These are phyloP conservation scores for Solanum pimpinellifolium DNA, from an alignment of 257 asterid species.

Conservation along the genomic window DNA sequence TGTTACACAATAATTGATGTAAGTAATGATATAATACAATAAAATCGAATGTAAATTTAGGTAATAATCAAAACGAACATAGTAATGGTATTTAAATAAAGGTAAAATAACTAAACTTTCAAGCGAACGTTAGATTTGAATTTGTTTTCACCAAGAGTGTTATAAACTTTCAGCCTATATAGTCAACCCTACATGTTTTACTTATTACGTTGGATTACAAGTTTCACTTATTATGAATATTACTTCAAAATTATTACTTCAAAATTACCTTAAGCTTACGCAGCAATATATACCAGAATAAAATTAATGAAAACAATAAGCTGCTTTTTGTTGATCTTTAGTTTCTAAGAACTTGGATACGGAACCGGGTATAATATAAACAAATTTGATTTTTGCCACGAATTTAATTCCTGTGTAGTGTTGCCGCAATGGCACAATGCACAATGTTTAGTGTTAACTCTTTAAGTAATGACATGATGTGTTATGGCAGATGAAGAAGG, in stretches of 20 bases:
- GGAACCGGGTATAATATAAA: neutral
- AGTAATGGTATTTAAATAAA: no score
- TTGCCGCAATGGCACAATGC: neutral
- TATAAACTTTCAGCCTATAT: neutral
- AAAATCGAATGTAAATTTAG: no score
- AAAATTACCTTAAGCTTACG: no score
- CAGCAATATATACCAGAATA: neutral
- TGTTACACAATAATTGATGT: neutral
- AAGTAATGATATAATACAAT: no score
- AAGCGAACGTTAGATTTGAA: neutral
- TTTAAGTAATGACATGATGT: neutral
- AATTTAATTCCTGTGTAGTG: neutral
- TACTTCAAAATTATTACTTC: no score
- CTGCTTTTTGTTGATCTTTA: neutral
- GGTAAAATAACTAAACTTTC: neutral
- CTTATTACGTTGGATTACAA: neutral
- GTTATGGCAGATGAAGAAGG: conserved; percentile 42
- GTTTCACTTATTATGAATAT: neutral
- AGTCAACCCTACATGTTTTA: neutral
- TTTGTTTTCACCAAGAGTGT: neutral
- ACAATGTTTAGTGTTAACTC: no score
- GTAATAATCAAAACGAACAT: no score
- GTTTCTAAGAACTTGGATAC: neutral
- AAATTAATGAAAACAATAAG: neutral
- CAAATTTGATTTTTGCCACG: neutral